phyloP scores from a whole-genome alignment of 805 yeast genomes.

The Crinitomyces ghanaensis region DNA sequence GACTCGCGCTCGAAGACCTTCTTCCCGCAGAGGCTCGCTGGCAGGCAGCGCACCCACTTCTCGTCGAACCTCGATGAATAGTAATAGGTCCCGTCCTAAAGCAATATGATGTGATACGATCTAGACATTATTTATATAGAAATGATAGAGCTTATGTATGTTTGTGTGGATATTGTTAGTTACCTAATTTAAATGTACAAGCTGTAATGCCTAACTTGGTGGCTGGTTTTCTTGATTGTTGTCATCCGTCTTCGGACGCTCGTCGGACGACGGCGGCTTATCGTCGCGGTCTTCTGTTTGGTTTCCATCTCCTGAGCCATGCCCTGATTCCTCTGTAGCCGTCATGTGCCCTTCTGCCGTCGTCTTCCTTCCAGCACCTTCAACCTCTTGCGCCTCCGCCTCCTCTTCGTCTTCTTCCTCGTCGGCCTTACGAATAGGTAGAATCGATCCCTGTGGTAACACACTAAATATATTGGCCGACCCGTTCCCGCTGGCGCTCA shows the following conservation, averaged over 20 bases:
- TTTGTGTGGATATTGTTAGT: too few relatives aligned
- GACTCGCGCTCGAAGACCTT: conserved; percentile 5
- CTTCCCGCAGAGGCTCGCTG: conserved; percentile 9
- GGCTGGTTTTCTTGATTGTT: neutral
- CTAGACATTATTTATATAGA: too few relatives aligned
- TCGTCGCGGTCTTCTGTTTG: neutral
- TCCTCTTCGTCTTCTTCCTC: neutral
- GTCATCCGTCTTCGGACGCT: too few relatives aligned
- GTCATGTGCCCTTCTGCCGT: conserved; percentile 1
- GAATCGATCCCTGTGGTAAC: conserved; percentile 19
- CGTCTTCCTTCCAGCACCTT: conserved; percentile 5
- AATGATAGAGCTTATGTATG: too few relatives aligned
- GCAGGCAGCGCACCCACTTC: conserved; percentile 7
- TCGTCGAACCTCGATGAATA: conserved; percentile 6
- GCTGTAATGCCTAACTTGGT: neutral
- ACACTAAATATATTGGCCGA: conserved; percentile 15
- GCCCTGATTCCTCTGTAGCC: too few relatives aligned
- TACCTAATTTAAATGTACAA: too few relatives aligned
- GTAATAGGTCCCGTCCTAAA: conserved; percentile 3
- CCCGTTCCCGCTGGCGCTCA: neutral
- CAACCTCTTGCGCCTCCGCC: conserved; percentile 2
- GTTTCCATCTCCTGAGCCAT: too few relatives aligned
- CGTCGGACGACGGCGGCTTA: conserved; percentile 3
- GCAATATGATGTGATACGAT: too few relatives aligned
- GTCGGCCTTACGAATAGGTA: conserved; percentile 13